Evolutionary conservation across 1,284 basidiomycete species (phyloP).

Genomic region (Trametes sp.): DNA sequence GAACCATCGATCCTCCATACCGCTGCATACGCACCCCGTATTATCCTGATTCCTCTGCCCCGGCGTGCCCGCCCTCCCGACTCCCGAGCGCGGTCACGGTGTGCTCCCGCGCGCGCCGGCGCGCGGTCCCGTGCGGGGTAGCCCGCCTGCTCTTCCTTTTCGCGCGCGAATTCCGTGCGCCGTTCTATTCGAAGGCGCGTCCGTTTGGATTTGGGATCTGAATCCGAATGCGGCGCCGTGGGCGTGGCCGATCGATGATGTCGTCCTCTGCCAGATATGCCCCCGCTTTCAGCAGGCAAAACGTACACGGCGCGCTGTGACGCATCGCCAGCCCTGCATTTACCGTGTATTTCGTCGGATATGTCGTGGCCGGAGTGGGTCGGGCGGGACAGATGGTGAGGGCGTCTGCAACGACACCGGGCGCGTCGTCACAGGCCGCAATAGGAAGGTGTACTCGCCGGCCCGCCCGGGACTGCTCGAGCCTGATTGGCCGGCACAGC

Average conservation of each 20-base stretch:
- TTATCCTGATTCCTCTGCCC: background rate
- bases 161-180: background rate
- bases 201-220: conserved; percentile 24
- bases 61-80: background rate
- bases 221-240: conserved; percentile 11
- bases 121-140: no score
- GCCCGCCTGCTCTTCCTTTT: background rate
- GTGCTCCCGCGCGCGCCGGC: no score
- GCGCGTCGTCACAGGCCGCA: no score
- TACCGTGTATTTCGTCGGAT: no score
- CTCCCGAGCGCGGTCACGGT: background rate
- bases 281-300: background rate
- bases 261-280: conserved; percentile 8
- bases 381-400: background rate
- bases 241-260: background rate
- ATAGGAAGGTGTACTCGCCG: background rate
- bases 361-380: background rate
- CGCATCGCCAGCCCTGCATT: background rate
- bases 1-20: conserved; percentile 22
- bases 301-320: no score
- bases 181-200: no score
- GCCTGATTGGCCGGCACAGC: background rate
- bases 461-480: background rate
- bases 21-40: background rate
- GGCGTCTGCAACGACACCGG: no score